Evolutionary conservation across 2,329 filamentous ascomycete species (phyloP).

Genomic region (Cladosporium austrohemisphaericum): DNA sequence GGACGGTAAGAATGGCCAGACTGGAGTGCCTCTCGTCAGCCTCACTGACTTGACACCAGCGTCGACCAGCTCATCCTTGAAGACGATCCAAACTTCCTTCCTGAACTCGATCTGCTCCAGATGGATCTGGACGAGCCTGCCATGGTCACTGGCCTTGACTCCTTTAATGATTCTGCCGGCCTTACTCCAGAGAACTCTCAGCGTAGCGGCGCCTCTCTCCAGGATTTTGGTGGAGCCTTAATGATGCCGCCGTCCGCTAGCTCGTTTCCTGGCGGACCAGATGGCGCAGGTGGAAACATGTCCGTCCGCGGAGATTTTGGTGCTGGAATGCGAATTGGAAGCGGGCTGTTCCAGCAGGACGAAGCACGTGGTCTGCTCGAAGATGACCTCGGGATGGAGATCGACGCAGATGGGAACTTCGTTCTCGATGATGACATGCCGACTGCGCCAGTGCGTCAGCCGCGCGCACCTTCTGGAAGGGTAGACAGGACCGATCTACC

Average conservation of each 20-base stretch:
- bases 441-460: constrained; percentile 16
- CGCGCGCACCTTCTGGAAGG: constrained; percentile 12
- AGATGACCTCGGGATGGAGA: constrained; percentile 46
- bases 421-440: constrained; percentile 17
- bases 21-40: background rate
- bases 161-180: constrained; percentile 29
- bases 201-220: constrained; percentile 23
- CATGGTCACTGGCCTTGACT: constrained; percentile 44
- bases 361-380: constrained; percentile 42
- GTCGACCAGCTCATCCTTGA: constrained; percentile 70
- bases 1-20: constrained; percentile 55
- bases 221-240: constrained; percentile 38
- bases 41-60: constrained; percentile 43
- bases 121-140: constrained; percentile 50
- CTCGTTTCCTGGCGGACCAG: constrained; percentile 35
- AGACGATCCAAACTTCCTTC: constrained; percentile 79
- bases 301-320: constrained; percentile 41
- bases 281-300: constrained; percentile 38
- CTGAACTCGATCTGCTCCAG: constrained; percentile 59
- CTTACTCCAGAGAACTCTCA: constrained; percentile 36
- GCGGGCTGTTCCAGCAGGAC: constrained; percentile 4
- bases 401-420: constrained; percentile 60
- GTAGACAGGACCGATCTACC: constrained; percentile 10
- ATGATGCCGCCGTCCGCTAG: constrained; percentile 41
- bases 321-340: constrained; percentile 24